A percentile compares a stretch with the other conserved stretches of the same genome.
Conservation (phyloP, 192 early-diverging fungal species). For the Haplosporangium gracile region DNA sequence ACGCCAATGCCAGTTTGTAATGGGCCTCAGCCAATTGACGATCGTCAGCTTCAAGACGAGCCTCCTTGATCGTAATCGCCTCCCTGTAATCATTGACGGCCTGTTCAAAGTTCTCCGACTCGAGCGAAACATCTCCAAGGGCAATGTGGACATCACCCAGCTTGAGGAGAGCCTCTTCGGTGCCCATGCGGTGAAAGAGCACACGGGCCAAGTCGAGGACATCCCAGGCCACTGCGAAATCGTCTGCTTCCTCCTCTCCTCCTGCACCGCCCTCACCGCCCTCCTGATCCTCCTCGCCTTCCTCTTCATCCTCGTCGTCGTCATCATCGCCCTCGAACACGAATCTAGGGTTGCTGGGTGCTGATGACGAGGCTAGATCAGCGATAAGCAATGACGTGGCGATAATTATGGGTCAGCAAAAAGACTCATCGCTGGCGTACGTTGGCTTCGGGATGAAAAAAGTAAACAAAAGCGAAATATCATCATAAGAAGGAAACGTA, state of each 20-base stretch:
- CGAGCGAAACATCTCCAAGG: conserved; percentile 90
- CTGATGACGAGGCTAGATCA: conserved; percentile 24
- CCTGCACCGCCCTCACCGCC: conserved; percentile 56
- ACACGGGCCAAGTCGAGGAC: conserved; percentile 88
- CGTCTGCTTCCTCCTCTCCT: conserved; percentile 61
- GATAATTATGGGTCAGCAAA: too few relatives aligned
- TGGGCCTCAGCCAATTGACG: conserved; percentile 78
- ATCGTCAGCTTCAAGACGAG: conserved; percentile 61
- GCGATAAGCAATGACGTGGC: neutral
- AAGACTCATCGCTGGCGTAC: neutral
- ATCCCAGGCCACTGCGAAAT: conserved; percentile 87
- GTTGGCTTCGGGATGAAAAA: too few relatives aligned
- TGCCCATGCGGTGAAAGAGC: conserved; percentile 72
- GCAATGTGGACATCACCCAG: conserved; percentile 79
- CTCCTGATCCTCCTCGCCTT: conserved; percentile 59
- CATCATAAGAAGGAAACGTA: neutral
- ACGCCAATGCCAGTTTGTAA: conserved; percentile 77
- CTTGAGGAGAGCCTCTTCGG: conserved; percentile 61
- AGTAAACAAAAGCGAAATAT: too few relatives aligned
- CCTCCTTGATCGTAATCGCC: conserved; percentile 68
- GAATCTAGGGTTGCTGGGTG: conserved; percentile 64
- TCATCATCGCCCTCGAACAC: conserved; percentile 75
- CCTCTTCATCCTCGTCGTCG: conserved; percentile 62
- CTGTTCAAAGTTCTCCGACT: conserved; percentile 79
- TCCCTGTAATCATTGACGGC: conserved; percentile 71